A percentile compares a stretch with the other conserved stretches of the same genome.
Conservation (phyloP, 805 yeast genomes). For the Pichia phayaonensis region DNA sequence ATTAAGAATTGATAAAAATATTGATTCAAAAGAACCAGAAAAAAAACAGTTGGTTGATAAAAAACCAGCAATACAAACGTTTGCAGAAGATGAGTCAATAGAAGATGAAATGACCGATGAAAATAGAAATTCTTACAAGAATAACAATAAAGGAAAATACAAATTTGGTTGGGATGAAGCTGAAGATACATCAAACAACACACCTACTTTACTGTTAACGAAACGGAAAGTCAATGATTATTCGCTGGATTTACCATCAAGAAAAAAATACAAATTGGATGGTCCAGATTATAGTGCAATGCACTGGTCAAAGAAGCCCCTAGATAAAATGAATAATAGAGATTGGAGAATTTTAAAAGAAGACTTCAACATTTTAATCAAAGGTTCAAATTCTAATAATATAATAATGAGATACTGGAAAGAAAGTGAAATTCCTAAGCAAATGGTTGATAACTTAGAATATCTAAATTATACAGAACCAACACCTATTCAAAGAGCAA, state of each 20-base stretch:
- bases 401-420: constrained; percentile 76
- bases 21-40: constrained; percentile 3
- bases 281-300: constrained; percentile 6
- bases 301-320: constrained; percentile 66
- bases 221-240: constrained; percentile 19
- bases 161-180: constrained; percentile 60
- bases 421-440: constrained; percentile 46
- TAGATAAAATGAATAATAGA: constrained; percentile 60
- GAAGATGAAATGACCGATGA: background rate
- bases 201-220: constrained; percentile 33
- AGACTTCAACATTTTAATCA: constrained; percentile 60
- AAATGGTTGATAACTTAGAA: constrained; percentile 28
- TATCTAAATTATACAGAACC: constrained; percentile 51
- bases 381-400: constrained; percentile 39
- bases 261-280: constrained; percentile 3
- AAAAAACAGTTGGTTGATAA: background rate
- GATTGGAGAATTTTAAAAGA: constrained; percentile 89
- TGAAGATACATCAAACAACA: constrained; percentile 54
- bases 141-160: constrained; percentile 33
- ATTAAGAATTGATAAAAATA: constrained; percentile 18
- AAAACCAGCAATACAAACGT: background rate
- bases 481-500: constrained; percentile 85
- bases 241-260: constrained; percentile 5
- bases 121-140: background rate
- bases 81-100: background rate